Percentiles rank a stretch among this genome's conserved stretches.
Conservation (phyloP, 2,329 filamentous ascomycete genomes). For the Apiospora pterosperma region DNA sequence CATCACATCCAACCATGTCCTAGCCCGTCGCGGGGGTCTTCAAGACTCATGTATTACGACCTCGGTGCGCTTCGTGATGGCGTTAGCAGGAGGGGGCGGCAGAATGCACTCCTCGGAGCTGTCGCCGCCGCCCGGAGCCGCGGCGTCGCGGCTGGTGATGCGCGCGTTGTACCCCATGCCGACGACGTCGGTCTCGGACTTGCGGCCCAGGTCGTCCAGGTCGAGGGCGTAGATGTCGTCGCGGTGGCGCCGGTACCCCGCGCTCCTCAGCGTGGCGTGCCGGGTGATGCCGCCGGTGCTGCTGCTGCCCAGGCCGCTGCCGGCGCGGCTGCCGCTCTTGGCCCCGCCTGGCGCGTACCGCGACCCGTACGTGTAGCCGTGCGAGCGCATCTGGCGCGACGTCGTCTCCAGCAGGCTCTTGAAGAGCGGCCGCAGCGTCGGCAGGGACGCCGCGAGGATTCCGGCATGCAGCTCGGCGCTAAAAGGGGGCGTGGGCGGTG, state of each 20-base stretch:
- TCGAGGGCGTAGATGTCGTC: background rate
- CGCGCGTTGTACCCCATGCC: background rate
- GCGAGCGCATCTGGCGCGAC: constrained; percentile 5
- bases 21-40: background rate
- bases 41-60: background rate
- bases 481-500: too few species aligned
- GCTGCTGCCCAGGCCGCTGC: background rate
- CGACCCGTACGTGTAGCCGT: constrained; percentile 1
- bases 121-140: background rate
- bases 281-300: background rate
- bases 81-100: constrained; percentile 1
- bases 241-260: background rate
- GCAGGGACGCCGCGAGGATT: constrained; percentile 10
- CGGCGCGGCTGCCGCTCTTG: background rate
- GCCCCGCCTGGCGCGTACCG: background rate
- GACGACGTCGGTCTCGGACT: background rate
- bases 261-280: background rate
- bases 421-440: constrained; percentile 10
- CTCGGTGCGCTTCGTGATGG: constrained; percentile 5
- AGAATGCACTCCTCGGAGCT: constrained; percentile 10
- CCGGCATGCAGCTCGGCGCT: constrained; percentile 12
- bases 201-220: background rate
- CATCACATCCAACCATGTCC: background rate
- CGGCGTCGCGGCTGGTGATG: background rate
- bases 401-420: constrained; percentile 10